Evolutionary conservation across 768 basidiomycete genomes (phyloP).

Genomic region (Agaricus bisporus): DNA sequence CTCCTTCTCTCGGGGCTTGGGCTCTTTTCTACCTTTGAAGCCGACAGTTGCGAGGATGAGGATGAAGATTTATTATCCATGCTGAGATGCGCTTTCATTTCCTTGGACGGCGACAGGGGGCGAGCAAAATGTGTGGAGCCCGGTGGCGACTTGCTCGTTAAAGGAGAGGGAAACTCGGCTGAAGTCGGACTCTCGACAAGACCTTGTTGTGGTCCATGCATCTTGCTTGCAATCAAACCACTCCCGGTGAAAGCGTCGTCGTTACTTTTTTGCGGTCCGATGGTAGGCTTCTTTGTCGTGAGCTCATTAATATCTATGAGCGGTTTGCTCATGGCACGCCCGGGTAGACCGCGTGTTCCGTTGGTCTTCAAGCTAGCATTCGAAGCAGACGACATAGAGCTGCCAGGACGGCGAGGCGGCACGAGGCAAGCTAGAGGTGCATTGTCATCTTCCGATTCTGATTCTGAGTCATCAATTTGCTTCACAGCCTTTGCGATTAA

Average conservation of each 20-base stretch:
- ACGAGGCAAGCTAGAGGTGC: slow-evolving; percentile 61
- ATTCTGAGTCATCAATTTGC: slow-evolving; percentile 14
- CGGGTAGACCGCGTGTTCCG: slow-evolving; percentile 12
- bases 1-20: slow-evolving; percentile 22
- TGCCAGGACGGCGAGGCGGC: slow-evolving; percentile 61
- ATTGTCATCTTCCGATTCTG: slow-evolving; percentile 39
- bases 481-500: not conserved
- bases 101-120: slow-evolving; percentile 26
- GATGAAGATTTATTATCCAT: not conserved
- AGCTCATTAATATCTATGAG: slow-evolving; percentile 47
- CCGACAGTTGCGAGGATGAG: not conserved
- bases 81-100: slow-evolving; percentile 3
- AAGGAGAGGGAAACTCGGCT: slow-evolving; percentile 1
- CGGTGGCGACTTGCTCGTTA: slow-evolving; percentile 27
- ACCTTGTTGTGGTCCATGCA: not conserved
- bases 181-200: slow-evolving; percentile 20
- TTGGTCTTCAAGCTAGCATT: slow-evolving; percentile 22
- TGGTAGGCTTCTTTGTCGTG: slow-evolving; percentile 17
- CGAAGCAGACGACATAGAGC: slow-evolving; percentile 41
- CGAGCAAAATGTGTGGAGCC: slow-evolving; percentile 28
- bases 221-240: not conserved
- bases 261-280: not conserved
- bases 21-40: slow-evolving; percentile 9
- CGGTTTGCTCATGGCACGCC: slow-evolving; percentile 27
- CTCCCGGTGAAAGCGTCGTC: slow-evolving; percentile 1